These are phyloP conservation scores for Paraglomus brasilianum DNA, from an alignment of 192 early-diverging fungal genomes.

Conservation along the genomic window DNA sequence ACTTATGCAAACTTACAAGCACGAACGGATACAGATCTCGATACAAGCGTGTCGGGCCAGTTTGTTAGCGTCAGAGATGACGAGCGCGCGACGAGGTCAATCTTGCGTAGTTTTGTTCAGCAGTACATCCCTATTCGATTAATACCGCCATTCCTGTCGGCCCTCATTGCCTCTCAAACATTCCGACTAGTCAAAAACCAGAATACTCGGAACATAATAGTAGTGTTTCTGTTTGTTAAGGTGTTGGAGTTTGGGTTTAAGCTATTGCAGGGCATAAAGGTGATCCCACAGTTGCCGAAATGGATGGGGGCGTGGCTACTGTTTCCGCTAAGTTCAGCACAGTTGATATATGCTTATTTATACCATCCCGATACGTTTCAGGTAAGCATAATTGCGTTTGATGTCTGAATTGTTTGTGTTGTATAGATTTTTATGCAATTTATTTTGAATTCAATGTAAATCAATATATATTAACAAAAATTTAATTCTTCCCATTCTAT, in stretches of 20 bases:
- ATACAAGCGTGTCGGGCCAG: too few species aligned
- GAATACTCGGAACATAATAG: not conserved
- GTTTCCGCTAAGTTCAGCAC: constrained; percentile 27
- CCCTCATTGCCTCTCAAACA: not conserved
- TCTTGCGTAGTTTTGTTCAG: too few species aligned
- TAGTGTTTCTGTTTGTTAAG: constrained; percentile 12
- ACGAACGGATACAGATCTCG: too few species aligned
- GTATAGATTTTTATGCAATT: not conserved
- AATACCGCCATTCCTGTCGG: constrained; percentile 22
- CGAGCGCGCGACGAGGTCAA: too few species aligned
- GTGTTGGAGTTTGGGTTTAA: constrained; percentile 21
- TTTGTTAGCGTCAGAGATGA: too few species aligned
- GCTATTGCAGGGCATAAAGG: not conserved
- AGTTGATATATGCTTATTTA: constrained; percentile 15
- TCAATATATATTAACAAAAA: too few species aligned
- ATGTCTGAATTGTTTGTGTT: not conserved
- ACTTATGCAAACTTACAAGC: too few species aligned
- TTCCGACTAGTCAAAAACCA: constrained; percentile 6
- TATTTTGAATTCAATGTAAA: too few species aligned
- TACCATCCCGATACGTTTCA: constrained; percentile 24
- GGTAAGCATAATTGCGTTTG: not conserved
- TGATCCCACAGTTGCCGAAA: constrained; percentile 25
- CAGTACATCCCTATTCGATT: not conserved
- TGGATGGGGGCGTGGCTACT: constrained; percentile 28
- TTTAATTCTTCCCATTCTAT: too few species aligned